Conservation (phyloP, 805 yeast species). For the Saccharomycopsis fermentans region DNA sequence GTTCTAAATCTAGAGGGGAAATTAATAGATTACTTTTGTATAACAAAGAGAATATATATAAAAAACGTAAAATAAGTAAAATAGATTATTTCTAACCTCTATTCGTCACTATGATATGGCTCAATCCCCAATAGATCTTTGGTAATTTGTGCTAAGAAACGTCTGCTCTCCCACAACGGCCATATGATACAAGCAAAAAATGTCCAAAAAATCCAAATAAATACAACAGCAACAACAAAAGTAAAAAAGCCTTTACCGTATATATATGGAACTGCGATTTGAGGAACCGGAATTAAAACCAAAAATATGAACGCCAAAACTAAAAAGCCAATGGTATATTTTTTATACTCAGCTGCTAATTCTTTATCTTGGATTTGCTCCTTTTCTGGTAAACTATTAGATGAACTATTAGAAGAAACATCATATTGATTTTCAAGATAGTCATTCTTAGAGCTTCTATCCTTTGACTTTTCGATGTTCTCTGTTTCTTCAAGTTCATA, state of each 20-base stretch:
- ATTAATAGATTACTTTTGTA: too few relatives aligned
- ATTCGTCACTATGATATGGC: not conserved
- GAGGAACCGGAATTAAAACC: conserved; percentile 28
- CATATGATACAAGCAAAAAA: conserved; percentile 26
- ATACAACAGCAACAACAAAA: conserved; percentile 25
- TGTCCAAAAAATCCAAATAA: conserved; percentile 29
- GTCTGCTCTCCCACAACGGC: conserved; percentile 24
- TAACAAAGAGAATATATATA: too few relatives aligned
- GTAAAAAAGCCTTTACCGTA: conserved; percentile 27
- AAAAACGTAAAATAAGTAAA: too few relatives aligned
- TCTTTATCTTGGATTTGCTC: conserved; percentile 23
- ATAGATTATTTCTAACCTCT: too few relatives aligned
- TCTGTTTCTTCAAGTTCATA: not conserved
- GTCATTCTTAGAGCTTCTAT: not conserved
- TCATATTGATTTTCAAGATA: not conserved
- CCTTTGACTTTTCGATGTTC: not conserved
- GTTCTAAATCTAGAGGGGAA: too few relatives aligned
- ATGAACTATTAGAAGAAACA: not conserved
- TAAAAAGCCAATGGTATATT: conserved; percentile 23
- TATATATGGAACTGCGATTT: conserved; percentile 28
- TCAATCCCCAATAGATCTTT: not conserved
- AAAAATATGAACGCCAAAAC: conserved; percentile 22
- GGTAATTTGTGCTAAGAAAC: not conserved
- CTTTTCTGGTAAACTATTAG: conserved; percentile 19
- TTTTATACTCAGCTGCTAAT: conserved; percentile 26